Base-by-base conservation (phyloP, 129 eudicot species). In the Mikania micrantha region DNA sequence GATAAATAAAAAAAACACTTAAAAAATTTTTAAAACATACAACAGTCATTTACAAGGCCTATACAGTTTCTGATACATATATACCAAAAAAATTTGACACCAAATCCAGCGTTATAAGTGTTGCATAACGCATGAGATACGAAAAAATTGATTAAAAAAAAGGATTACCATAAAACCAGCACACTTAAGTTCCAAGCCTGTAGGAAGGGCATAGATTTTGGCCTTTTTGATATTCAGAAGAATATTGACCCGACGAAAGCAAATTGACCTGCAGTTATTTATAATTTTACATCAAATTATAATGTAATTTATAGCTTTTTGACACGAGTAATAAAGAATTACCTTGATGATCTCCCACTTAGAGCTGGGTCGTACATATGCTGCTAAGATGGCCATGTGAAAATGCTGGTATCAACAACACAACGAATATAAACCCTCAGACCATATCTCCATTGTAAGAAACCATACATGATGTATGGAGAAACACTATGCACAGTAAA, bases 311-410 rank as follows among this genome's bases (percentile, higher is more conserved):
- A n/a, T n/a, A 42, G 3, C 25, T 58, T 24, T 58, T 67, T 20
- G 36, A 17, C 54, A 29, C 17, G 29, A 59, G 59, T 21, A 17
- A 42, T 34, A 28, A 34, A 19, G 45, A 42, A 54, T 35, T 50
- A 91, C 97, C 87, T 91, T 91, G 64, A 91, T 73, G 56, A 91
- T 91, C 75, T 87, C 95, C 69, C 88, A 82, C 39, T 81, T 85
- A 19, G 88, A 76, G 70, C 78, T 87, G 29, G 95, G 87, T 4
- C 79, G 90, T 34, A 69, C 80, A 34, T 79, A 85, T 31, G 93
- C 85, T 31, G 97, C 92, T 64, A 91, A 78, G 39, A 91, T 76
- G n/a, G 92, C 82, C 97, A 91, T 81, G 80, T 91, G 85, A 75
- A 91, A 91, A 60, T 82, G 85, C 97, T 87, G 85, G 12, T 42